Conservation (phyloP, 495 filamentous ascomycete species). For the Thozetella sp. region DNA sequence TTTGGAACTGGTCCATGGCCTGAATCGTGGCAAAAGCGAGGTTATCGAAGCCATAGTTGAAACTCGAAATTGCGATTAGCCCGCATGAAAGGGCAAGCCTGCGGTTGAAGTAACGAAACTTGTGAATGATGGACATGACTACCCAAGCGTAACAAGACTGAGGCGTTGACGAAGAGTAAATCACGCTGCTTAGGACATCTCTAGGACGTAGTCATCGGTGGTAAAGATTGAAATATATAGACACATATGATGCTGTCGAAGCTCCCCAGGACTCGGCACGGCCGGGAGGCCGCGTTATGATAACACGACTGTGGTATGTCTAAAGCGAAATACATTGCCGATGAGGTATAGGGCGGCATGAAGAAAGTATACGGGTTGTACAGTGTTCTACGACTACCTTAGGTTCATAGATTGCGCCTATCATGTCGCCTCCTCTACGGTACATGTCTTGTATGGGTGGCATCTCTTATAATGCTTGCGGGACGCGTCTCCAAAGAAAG, state of each 20-base stretch:
- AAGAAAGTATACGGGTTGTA: neutral
- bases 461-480: neutral
- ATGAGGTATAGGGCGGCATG: neutral
- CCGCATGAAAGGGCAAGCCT: slow-evolving; percentile 4
- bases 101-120: slow-evolving; percentile 8
- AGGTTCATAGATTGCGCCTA: neutral
- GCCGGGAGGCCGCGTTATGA: neutral
- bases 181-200: neutral
- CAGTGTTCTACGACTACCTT: neutral
- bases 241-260: neutral
- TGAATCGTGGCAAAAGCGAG: slow-evolving; percentile 32
- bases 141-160: neutral
- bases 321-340: neutral
- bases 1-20: slow-evolving; percentile 29
- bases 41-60: slow-evolving; percentile 38
- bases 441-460: neutral
- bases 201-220: neutral
- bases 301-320: neutral
- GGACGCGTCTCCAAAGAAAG: neutral
- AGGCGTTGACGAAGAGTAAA: neutral
- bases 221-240: neutral
- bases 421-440: neutral
- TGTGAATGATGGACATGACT: neutral
- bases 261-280: neutral
- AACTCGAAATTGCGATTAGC: slow-evolving; percentile 27